Conservation (phyloP, 805 yeast genomes). For the Pichia heedii region DNA sequence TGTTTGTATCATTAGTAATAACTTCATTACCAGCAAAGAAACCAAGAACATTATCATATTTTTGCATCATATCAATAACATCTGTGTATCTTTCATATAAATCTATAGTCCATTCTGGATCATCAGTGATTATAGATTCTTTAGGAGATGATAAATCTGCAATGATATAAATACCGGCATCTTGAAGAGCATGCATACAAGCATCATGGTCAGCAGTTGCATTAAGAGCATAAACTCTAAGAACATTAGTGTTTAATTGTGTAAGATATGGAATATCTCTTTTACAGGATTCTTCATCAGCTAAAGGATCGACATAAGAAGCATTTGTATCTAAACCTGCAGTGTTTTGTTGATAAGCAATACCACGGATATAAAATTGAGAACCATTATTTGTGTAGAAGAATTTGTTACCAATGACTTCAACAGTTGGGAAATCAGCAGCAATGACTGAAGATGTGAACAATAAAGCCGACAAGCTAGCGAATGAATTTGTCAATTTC, state of each 20-base stretch:
- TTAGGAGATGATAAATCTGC: slow-evolving; percentile 87
- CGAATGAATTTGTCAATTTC: slow-evolving; percentile 10
- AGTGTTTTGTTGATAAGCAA: slow-evolving; percentile 75
- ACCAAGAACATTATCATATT: slow-evolving; percentile 77
- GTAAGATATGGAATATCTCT: slow-evolving; percentile 76
- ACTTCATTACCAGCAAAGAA: slow-evolving; percentile 99
- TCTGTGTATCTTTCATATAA: slow-evolving; percentile 68
- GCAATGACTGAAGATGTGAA: slow-evolving; percentile 16
- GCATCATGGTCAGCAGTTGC: slow-evolving; percentile 60
- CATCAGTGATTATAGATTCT: slow-evolving; percentile 62
- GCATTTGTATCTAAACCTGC: slow-evolving; percentile 30
- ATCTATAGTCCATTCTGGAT: slow-evolving; percentile 69
- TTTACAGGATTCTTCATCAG: slow-evolving; percentile 57
- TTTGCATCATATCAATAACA: slow-evolving; percentile 72
- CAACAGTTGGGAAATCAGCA: slow-evolving; percentile 39
- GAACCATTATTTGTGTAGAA: slow-evolving; percentile 62
- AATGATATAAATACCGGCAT: slow-evolving; percentile 86
- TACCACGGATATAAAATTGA: slow-evolving; percentile 81
- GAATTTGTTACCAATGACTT: slow-evolving; percentile 65
- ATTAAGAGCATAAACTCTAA: slow-evolving; percentile 83
- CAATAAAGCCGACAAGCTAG: slow-evolving; percentile 13
- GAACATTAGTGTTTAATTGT: slow-evolving; percentile 61
- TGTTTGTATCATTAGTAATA: slow-evolving; percentile 70
- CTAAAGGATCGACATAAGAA: slow-evolving; percentile 63
- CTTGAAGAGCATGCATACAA: slow-evolving; percentile 66